These are phyloP conservation scores for Pachysolen tannophilus DNA, from an alignment of 805 yeast species.

Conservation along the genomic window DNA sequence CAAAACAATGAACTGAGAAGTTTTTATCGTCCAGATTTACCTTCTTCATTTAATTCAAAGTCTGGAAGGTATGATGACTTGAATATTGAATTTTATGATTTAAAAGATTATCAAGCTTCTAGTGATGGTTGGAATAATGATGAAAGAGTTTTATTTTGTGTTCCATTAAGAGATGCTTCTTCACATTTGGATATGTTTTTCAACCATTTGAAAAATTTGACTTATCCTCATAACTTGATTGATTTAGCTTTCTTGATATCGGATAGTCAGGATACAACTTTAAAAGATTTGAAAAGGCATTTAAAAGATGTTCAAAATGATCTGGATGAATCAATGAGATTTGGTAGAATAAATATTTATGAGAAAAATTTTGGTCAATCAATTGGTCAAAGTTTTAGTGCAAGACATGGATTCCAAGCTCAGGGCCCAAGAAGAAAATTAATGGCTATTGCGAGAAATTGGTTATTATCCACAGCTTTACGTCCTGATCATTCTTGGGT, in stretches of 20 bases:
- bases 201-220: slow-evolving; percentile 66
- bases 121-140: slow-evolving; percentile 71
- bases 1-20: neutral
- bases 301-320: slow-evolving; percentile 59
- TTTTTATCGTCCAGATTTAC: slow-evolving; percentile 26
- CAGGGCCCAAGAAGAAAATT: slow-evolving; percentile 89
- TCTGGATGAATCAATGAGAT: slow-evolving; percentile 47
- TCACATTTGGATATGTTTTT: slow-evolving; percentile 87
- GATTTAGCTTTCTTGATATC: slow-evolving; percentile 81
- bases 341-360: slow-evolving; percentile 77
- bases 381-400: slow-evolving; percentile 85
- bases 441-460: slow-evolving; percentile 91
- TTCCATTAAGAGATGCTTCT: slow-evolving; percentile 89
- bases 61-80: slow-evolving; percentile 19
- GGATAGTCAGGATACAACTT: slow-evolving; percentile 83
- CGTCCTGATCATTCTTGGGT: slow-evolving; percentile 91
- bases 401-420: slow-evolving; percentile 88
- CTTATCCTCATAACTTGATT: slow-evolving; percentile 81
- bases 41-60: slow-evolving; percentile 20
- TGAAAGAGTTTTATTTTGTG: slow-evolving; percentile 77
- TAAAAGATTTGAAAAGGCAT: slow-evolving; percentile 53
- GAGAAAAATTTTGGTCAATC: slow-evolving; percentile 90
- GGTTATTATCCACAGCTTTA: slow-evolving; percentile 78
- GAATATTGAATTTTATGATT: slow-evolving; percentile 64
- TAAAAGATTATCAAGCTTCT: slow-evolving; percentile 55